phyloP scores from a whole-genome alignment of 345 rosid species.

The Odontarrhena argentea region DNA sequence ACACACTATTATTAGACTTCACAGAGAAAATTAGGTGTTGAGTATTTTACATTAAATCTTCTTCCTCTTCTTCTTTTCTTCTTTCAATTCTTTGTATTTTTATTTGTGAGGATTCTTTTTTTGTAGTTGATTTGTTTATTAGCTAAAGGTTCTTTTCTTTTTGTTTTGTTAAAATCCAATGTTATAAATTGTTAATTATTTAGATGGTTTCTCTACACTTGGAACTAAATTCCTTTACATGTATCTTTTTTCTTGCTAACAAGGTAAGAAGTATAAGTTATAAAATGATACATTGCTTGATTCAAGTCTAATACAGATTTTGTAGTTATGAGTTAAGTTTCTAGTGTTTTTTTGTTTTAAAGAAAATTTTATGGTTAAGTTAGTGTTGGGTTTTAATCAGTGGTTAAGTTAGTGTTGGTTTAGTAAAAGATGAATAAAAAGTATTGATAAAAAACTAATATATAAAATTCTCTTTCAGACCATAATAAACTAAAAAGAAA shows the following conservation, averaged over 20 bases:
- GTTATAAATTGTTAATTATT: slow-evolving; percentile 36
- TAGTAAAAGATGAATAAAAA: no score
- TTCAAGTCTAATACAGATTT: neutral
- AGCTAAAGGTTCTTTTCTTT: slow-evolving; percentile 28
- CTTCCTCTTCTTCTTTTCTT: slow-evolving; percentile 36
- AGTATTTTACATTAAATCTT: slow-evolving; percentile 34
- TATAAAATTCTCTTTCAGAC: no score
- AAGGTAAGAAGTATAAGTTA: neutral
- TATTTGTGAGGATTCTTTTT: slow-evolving; percentile 35
- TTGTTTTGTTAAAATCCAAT: slow-evolving; percentile 27
- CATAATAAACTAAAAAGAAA: no score
- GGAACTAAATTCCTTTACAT: neutral
- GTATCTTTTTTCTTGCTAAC: neutral
- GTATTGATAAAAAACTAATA: no score
- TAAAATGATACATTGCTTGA: neutral
- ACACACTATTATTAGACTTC: no score
- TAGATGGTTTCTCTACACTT: neutral
- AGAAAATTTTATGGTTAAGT: slow-evolving; percentile 18
- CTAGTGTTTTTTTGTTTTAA: no score
- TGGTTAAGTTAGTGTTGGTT: no score
- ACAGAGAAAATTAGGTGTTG: slow-evolving; percentile 27
- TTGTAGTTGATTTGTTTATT: slow-evolving; percentile 40
- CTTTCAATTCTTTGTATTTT: slow-evolving; percentile 44
- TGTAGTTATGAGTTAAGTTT: slow-evolving; percentile 5
- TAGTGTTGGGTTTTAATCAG: slow-evolving; percentile 28